Evolutionary conservation across 2,329 filamentous ascomycete genomes (phyloP).

Genomic region (Colletotrichum sp.): DNA sequence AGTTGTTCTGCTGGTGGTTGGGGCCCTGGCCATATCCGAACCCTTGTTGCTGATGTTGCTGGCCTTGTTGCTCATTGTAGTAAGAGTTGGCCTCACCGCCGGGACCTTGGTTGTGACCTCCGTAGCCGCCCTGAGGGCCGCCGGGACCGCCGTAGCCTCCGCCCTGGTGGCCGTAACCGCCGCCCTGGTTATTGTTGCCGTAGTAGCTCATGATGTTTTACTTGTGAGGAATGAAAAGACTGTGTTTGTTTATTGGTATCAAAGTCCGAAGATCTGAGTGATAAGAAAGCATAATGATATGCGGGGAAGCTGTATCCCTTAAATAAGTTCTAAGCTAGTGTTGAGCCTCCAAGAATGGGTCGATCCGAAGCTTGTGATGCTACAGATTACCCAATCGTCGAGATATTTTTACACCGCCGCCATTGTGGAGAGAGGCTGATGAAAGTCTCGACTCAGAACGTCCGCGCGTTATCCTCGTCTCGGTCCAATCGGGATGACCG

Average conservation of each 20-base stretch:
- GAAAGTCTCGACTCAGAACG: conserved; percentile 13
- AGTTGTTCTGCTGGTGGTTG: conserved; percentile 11
- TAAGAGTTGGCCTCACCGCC: conserved; percentile 13
- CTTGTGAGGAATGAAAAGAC: background rate
- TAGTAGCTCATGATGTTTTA: conserved; percentile 13
- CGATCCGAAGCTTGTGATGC: conserved; percentile 16
- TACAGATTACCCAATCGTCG: background rate
- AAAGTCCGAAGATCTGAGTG: background rate
- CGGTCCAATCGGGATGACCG: conserved; percentile 20
- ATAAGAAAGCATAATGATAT: background rate
- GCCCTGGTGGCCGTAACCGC: background rate
- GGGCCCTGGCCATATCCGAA: conserved; percentile 10
- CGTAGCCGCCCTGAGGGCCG: background rate
- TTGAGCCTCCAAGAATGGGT: conserved; percentile 2
- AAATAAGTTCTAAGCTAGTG: conserved; percentile 2
- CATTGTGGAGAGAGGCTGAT: conserved; percentile 17
- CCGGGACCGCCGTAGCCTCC: background rate
- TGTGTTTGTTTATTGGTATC: background rate
- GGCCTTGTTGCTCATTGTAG: conserved; percentile 5
- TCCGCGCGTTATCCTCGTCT: conserved; percentile 16
- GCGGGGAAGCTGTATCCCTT: conserved; percentile 14
- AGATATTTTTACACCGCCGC: conserved; percentile 19
- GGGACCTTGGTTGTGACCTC: background rate
- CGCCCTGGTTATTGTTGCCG: conserved; percentile 10
- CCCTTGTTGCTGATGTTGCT: background rate